Evolutionary conservation across 257 asterid genomes (phyloP), one percentile per base, ranked within the genome.

Genomic region (Scutellaria baicalensis): DNA sequence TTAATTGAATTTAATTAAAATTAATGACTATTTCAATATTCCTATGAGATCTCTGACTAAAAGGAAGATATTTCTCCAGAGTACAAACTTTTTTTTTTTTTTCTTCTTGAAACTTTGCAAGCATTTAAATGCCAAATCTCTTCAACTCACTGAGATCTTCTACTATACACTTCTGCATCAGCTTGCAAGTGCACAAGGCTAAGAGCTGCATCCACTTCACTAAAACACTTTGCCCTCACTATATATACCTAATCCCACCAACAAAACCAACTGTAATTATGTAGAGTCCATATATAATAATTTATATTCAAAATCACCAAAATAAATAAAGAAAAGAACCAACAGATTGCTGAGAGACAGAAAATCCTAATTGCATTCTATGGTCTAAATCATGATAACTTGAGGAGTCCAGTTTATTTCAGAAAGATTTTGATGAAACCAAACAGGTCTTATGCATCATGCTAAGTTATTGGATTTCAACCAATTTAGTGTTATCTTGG

Each of bases 171-270:
- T 36, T 43, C 57, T 50, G 73, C 69, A 3, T 60, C 69, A 20
- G 77, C 69, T 45, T 72, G 78, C 69, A 83, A 69, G n/a, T 66
- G 82, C 56, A 83, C 35, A 66, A 83, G 83, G 78, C 81, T 76
- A 48, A 83, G 80, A 12, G 88, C 88, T 0, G 89, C 88, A 9
- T 84, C 86, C 57, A 77, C 84, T 74, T 76, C 81, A 36, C 78
- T 73, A 54, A 81, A 79, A 58, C 58, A 44, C 64, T 75, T 74
- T 14, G 81, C 77, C 43, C 86, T 77, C 55, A 84, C 80, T 54
- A 72, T 79, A 54, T 84, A 84, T 13, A 81, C 83, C 88, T 81
- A 57, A 27, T 27, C 33, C 33, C 33, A 20, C 23, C 49, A 3
- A 42, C 38, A 14, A 14, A 63, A 66, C 9, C 48, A n/a, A 31